Percentiles rank a stretch among this genome's conserved stretches.
These are phyloP conservation scores for Metarhizium brunneum DNA, from an alignment of 2,329 filamentous ascomycete species.

Conservation along the genomic window DNA sequence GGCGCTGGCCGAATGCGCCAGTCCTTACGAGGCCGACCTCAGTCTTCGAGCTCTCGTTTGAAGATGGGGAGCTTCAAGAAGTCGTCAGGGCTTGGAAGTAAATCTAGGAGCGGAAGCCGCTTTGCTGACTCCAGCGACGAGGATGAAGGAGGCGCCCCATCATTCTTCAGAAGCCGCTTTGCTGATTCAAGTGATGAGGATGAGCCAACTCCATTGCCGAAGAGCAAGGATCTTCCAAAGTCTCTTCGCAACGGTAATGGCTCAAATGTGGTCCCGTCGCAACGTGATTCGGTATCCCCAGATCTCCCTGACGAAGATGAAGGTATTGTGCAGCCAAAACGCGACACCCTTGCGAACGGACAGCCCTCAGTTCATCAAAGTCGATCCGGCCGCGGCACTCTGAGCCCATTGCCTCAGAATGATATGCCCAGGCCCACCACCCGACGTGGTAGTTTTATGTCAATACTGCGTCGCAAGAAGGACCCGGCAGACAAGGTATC, in stretches of 20 bases:
- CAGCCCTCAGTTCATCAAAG: slow-evolving; percentile 25
- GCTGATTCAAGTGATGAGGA: slow-evolving; percentile 22
- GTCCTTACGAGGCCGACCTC: slow-evolving; percentile 31
- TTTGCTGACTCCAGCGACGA: slow-evolving; percentile 58
- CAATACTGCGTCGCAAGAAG: slow-evolving; percentile 54
- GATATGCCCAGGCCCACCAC: slow-evolving; percentile 3
- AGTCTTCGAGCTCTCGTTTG: slow-evolving; percentile 29
- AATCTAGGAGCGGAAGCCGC: slow-evolving; percentile 34
- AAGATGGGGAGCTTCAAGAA: slow-evolving; percentile 30
- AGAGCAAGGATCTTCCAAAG: slow-evolving; percentile 24
- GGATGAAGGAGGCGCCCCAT: slow-evolving; percentile 23
- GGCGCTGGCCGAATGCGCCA: slow-evolving; percentile 30
- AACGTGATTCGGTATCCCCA: slow-evolving; percentile 32
- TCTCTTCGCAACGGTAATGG: slow-evolving; percentile 18
- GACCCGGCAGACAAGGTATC: slow-evolving; percentile 42
- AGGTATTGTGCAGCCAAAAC: slow-evolving; percentile 21
- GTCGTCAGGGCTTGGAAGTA: slow-evolving; percentile 29
- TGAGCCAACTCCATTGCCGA: slow-evolving; percentile 9
- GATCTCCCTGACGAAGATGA: slow-evolving; percentile 53
- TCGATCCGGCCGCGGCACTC: slow-evolving; percentile 30
- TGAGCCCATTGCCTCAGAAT: slow-evolving; percentile 16
- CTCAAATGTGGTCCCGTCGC: background rate
- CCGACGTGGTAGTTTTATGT: slow-evolving; percentile 43
- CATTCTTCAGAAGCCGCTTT: slow-evolving; percentile 49
- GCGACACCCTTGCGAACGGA: slow-evolving; percentile 8